Evolutionary conservation across 192 early-diverging fungal species (phyloP).

Genomic region (Coemansia sp.): DNA sequence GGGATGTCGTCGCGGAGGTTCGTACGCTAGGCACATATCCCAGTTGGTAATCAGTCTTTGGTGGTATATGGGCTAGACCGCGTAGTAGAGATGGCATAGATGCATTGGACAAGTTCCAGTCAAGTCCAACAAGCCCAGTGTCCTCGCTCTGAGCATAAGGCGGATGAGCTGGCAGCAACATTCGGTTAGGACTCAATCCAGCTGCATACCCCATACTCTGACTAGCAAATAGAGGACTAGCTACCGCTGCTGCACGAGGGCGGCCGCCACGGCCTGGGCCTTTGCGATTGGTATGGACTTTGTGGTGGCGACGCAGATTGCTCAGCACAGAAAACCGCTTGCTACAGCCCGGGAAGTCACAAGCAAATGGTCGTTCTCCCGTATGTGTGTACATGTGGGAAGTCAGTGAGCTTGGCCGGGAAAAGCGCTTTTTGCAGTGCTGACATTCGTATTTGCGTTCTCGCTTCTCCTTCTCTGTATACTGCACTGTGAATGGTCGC

Average conservation of each 20-base stretch:
- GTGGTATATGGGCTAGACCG: neutral
- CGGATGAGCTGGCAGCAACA: neutral
- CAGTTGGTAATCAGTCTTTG: neutral
- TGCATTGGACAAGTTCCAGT: neutral
- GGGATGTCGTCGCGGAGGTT: constrained; percentile 4
- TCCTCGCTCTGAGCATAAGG: neutral
- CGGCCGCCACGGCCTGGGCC: constrained; percentile 2
- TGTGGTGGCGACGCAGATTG: constrained; percentile 70
- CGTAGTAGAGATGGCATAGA: neutral
- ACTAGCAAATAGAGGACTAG: neutral
- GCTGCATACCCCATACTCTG: neutral
- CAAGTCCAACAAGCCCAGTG: neutral
- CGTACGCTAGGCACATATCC: constrained; percentile 16
- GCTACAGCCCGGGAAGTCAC: constrained; percentile 56
- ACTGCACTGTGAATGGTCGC: constrained; percentile 18
- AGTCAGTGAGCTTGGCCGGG: constrained; percentile 58
- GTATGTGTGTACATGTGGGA: constrained; percentile 66
- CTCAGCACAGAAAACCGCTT: constrained; percentile 75
- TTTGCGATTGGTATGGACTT: constrained; percentile 28
- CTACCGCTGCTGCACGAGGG: neutral
- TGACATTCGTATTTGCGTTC: constrained; percentile 57
- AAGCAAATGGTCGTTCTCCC: constrained; percentile 60
- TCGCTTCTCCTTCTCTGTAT: constrained; percentile 46
- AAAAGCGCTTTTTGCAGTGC: constrained; percentile 59
- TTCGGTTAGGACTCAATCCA: neutral